phyloP scores from a whole-genome alignment of 257 asterid species.

The Echites panduratus region DNA sequence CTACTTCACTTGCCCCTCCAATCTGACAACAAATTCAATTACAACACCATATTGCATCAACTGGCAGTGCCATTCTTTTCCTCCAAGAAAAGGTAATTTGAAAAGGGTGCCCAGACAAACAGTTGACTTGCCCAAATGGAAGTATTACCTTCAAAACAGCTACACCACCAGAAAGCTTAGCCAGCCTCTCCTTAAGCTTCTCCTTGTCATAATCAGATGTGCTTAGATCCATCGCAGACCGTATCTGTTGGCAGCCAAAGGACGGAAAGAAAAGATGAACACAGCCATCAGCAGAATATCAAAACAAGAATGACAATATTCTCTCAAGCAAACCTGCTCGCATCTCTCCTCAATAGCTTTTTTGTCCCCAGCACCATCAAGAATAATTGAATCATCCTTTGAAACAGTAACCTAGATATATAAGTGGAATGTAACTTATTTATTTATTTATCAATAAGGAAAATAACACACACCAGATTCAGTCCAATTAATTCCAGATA shows the following conservation, averaged over 20 bases:
- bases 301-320: not conserved
- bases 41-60: not conserved
- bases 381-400: constrained; percentile 46
- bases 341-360: constrained; percentile 46
- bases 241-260: constrained; percentile 30
- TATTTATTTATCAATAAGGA: not conserved
- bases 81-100: not conserved
- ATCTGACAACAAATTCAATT: constrained; percentile 19
- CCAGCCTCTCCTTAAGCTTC: constrained; percentile 60
- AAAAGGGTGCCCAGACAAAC: not conserved
- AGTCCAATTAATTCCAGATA: not conserved
- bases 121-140: not conserved
- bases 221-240: constrained; percentile 46
- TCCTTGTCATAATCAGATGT: constrained; percentile 59
- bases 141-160: constrained; percentile 48
- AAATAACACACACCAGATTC: not conserved
- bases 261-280: not conserved
- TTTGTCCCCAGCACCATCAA: constrained; percentile 53
- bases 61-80: not conserved
- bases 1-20: constrained; percentile 59
- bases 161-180: constrained; percentile 65
- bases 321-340: constrained; percentile 33
- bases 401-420: constrained; percentile 37
- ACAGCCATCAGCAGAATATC: not conserved
- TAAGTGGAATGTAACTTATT: not conserved